Conservation (phyloP, 371 early-diverging fungal genomes). For the Mycotypha africana region DNA sequence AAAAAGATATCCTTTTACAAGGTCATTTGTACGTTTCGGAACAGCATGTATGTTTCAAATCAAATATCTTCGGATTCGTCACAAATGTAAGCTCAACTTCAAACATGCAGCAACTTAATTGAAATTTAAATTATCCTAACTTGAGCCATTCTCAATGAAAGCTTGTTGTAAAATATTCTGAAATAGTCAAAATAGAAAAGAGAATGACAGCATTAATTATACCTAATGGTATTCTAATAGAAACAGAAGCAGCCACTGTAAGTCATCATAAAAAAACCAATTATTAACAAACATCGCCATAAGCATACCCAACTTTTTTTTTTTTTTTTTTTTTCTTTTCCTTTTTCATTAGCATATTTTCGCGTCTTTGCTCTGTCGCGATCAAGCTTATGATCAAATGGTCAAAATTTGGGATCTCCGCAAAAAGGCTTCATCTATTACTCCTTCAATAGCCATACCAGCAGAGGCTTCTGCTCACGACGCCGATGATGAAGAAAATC, state of each 20-base stretch:
- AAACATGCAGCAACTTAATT: too few relatives aligned
- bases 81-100: conserved; percentile 73
- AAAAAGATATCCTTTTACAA: conserved; percentile 89
- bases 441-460: background rate
- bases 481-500: conserved; percentile 1
- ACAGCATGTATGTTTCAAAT: conserved; percentile 86
- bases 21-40: conserved; percentile 88
- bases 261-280: background rate
- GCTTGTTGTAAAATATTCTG: conserved; percentile 77
- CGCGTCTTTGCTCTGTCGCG: conserved; percentile 76
- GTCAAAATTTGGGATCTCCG: conserved; percentile 60
- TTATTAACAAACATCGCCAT: conserved; percentile 1
- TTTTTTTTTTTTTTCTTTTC: background rate
- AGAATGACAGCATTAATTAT: conserved; percentile 77
- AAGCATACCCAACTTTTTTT: background rate
- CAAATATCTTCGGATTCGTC: conserved; percentile 95
- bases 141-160: conserved; percentile 10
- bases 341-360: conserved; percentile 57
- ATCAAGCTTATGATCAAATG: conserved; percentile 68
- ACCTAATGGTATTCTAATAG: conserved; percentile 82
- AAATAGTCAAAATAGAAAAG: conserved; percentile 78
- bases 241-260: conserved; percentile 63
- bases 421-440: conserved; percentile 5
- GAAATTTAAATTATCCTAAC: too few relatives aligned
- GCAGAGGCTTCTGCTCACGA: background rate